Evolutionary conservation across 805 yeast species (phyloP).

Genomic region (Nakazawaea populi): DNA sequence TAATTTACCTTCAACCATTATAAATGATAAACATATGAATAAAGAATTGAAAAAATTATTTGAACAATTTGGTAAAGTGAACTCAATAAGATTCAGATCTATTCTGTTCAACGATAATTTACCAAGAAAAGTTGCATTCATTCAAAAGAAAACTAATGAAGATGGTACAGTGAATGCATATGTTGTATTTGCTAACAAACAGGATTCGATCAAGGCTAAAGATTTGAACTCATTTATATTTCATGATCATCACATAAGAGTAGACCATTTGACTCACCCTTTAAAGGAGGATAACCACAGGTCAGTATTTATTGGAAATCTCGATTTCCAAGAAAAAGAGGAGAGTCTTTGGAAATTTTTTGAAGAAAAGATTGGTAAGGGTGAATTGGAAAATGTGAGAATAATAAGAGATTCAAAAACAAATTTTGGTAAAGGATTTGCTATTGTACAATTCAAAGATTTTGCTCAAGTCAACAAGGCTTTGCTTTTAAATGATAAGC

Average conservation of each 20-base stretch:
- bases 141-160: constrained; percentile 69
- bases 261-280: constrained; percentile 93
- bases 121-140: constrained; percentile 90
- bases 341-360: constrained; percentile 86
- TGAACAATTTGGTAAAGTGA: constrained; percentile 44
- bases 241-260: constrained; percentile 72
- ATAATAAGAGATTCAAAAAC: constrained; percentile 89
- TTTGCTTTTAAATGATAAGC: constrained; percentile 66
- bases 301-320: constrained; percentile 86
- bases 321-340: constrained; percentile 89
- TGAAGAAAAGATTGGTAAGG: constrained; percentile 43
- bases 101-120: constrained; percentile 81
- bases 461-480: constrained; percentile 74
- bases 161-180: constrained; percentile 87
- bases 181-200: constrained; percentile 63
- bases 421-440: constrained; percentile 95
- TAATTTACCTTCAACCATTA: constrained; percentile 62
- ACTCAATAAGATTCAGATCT: constrained; percentile 85
- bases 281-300: constrained; percentile 76
- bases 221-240: constrained; percentile 64
- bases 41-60: constrained; percentile 66
- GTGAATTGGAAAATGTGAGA: constrained; percentile 80
- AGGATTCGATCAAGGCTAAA: constrained; percentile 38
- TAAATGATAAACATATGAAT: constrained; percentile 54
- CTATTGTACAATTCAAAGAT: constrained; percentile 86